Conservation (phyloP, 208 protist species). For the Phytomonas sp. region DNA sequence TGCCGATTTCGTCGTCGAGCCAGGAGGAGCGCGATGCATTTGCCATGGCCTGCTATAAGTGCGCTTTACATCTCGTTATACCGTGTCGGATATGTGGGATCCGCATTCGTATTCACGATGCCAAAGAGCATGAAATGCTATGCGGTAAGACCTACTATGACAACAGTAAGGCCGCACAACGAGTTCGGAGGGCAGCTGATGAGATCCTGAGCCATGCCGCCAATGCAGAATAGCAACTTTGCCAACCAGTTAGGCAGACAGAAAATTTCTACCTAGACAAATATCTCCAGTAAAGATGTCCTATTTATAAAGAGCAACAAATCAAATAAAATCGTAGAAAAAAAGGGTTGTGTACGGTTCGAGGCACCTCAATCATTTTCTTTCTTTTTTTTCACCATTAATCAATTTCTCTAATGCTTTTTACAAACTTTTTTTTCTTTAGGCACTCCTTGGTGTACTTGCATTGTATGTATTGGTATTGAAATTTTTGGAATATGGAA, state of each 20-base stretch:
- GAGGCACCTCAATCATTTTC: not conserved
- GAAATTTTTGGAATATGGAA: not conserved
- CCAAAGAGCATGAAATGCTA: constrained; percentile 59
- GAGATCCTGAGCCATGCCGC: constrained; percentile 17
- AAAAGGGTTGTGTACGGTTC: not conserved
- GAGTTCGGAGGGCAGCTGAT: constrained; percentile 20
- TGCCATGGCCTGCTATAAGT: constrained; percentile 26
- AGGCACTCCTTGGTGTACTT: constrained; percentile 1
- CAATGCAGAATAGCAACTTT: not conserved
- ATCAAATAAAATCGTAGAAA: not conserved
- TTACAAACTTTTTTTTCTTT: not conserved
- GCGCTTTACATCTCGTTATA: constrained; percentile 48
- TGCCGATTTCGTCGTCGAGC: constrained; percentile 16
- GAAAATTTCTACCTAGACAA: not conserved
- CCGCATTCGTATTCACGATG: constrained; percentile 55
- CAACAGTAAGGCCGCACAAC: constrained; percentile 29
- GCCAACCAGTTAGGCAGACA: not conserved
- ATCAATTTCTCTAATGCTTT: constrained; percentile 11
- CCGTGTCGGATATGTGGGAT: constrained; percentile 45
- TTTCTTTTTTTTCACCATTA: constrained; percentile 7
- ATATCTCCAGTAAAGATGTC: constrained; percentile 2
- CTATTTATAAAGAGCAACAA: constrained; percentile 6
- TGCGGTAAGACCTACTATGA: constrained; percentile 40
- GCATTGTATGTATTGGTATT: constrained; percentile 5
- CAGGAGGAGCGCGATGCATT: constrained; percentile 32